A percentile compares a stretch with the other conserved stretches of the same genome.
phyloP scores from a whole-genome alignment of 2,329 filamentous ascomycete genomes.

The Mycosphaerella sp. region DNA sequence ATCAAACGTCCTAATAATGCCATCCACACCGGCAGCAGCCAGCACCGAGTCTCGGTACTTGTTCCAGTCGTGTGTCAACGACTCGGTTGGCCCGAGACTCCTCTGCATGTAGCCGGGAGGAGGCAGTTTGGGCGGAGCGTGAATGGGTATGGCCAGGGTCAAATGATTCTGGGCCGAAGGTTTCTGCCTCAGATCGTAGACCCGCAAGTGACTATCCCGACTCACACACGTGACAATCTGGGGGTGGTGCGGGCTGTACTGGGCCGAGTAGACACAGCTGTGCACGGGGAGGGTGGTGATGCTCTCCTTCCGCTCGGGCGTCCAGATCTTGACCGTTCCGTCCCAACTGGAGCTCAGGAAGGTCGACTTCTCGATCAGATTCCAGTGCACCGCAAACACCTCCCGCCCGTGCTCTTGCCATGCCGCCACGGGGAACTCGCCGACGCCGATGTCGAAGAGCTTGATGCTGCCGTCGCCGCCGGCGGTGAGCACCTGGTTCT shows the following conservation, averaged over 20 bases:
- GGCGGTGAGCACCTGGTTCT: slow-evolving; percentile 84
- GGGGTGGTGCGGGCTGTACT: slow-evolving; percentile 83
- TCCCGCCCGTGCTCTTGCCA: slow-evolving; percentile 93
- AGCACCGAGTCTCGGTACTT: slow-evolving; percentile 85
- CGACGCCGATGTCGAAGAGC: slow-evolving; percentile 77
- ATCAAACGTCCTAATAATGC: slow-evolving; percentile 82
- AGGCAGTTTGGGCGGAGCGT: slow-evolving; percentile 55
- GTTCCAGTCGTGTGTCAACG: slow-evolving; percentile 97
- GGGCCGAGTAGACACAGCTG: slow-evolving; percentile 87
- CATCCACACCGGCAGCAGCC: slow-evolving; percentile 84
- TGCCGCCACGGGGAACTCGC: slow-evolving; percentile 80
- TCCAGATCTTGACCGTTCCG: slow-evolving; percentile 93
- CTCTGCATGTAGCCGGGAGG: slow-evolving; percentile 40
- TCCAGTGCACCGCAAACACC: slow-evolving; percentile 90
- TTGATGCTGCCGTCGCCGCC: slow-evolving; percentile 93
- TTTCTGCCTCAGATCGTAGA: slow-evolving; percentile 88
- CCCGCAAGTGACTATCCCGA: slow-evolving; percentile 78
- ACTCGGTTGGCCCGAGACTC: slow-evolving; percentile 62
- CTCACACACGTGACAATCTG: slow-evolving; percentile 80
- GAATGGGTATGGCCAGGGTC: slow-evolving; percentile 74
- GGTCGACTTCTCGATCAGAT: slow-evolving; percentile 79
- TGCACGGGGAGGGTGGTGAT: slow-evolving; percentile 84
- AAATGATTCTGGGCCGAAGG: slow-evolving; percentile 83
- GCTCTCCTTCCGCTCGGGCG: slow-evolving; percentile 59
- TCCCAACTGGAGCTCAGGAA: slow-evolving; percentile 95